phyloP scores from a whole-genome alignment of 306 rosid species.

The Betula pendula region DNA sequence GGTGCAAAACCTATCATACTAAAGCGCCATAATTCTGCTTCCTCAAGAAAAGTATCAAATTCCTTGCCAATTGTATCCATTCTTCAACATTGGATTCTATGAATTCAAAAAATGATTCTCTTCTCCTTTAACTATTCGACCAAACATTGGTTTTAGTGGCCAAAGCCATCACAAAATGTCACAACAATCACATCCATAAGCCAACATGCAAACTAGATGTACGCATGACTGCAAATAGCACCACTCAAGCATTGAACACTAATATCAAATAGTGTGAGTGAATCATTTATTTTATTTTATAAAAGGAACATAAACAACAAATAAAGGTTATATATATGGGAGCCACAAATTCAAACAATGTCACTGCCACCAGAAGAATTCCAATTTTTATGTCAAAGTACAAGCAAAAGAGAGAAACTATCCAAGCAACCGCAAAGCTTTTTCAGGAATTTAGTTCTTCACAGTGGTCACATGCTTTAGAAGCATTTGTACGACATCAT shows the following conservation, averaged over 20 bases:
- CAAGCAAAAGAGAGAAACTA: neutral
- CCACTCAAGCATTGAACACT: neutral
- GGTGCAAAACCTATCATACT: neutral
- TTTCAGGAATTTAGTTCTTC: constrained; percentile 46
- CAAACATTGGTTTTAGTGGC: neutral
- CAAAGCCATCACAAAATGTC: neutral
- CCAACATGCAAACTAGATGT: neutral
- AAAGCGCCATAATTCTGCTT: neutral
- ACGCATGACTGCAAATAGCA: neutral
- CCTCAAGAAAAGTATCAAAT: neutral
- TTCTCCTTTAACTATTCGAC: neutral
- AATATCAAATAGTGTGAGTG: neutral
- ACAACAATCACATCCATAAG: neutral
- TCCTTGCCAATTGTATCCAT: neutral
- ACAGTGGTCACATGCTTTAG: constrained; percentile 69
- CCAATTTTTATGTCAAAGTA: neutral
- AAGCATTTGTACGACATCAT: constrained; percentile 74
- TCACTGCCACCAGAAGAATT: neutral
- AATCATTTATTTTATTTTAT: neutral
- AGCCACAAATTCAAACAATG: neutral
- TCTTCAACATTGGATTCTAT: neutral
- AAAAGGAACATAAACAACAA: neutral
- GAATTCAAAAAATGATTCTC: neutral
- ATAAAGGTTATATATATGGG: neutral
- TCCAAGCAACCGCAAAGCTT: constrained; percentile 2